Conservation (phyloP, 306 rosid species). For the Delonix regia region DNA sequence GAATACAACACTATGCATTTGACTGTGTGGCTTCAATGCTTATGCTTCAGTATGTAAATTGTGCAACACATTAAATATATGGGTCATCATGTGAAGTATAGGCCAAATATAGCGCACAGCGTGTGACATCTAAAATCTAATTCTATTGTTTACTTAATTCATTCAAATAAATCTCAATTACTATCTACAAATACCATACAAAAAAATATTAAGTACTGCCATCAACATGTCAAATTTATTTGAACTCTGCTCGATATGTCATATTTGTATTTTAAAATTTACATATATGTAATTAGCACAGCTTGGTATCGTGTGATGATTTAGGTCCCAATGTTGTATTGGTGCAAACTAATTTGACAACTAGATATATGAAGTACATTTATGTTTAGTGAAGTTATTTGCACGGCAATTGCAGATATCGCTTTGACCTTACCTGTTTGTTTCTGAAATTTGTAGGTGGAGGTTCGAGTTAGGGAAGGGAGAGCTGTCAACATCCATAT, state of each 20-base stretch:
- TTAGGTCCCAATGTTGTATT: neutral
- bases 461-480: constrained; percentile 73
- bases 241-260: neutral
- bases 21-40: neutral
- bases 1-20: neutral
- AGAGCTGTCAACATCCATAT: constrained; percentile 78
- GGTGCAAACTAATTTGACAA: constrained; percentile 4
- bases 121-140: neutral
- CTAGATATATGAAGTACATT: neutral
- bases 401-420: constrained; percentile 7
- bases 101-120: neutral
- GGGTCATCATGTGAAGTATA: neutral
- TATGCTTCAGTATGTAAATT: neutral
- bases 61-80: neutral
- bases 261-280: neutral
- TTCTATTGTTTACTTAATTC: neutral
- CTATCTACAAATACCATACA: neutral
- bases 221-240: neutral
- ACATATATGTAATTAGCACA: neutral
- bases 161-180: neutral
- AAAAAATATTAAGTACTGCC: neutral
- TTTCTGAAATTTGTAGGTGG: constrained; percentile 57
- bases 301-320: neutral
- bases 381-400: neutral
- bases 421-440: neutral